Evolutionary conservation across 2,329 filamentous ascomycete genomes (phyloP).

Genomic region (Phialocephala sp.): DNA sequence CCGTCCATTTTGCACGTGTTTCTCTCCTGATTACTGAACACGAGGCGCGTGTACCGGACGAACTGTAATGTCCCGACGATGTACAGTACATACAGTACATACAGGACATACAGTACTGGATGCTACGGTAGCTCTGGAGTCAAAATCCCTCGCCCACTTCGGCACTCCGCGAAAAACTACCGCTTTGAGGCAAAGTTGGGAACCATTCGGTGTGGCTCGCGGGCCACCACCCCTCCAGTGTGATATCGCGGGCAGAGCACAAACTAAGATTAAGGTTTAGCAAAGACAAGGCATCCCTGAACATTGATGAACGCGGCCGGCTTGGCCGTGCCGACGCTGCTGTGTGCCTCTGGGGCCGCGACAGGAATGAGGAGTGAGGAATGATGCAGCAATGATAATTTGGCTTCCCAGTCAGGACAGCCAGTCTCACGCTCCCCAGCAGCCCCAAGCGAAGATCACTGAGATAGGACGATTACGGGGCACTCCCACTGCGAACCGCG

Average conservation of each 20-base stretch:
- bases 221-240: background rate
- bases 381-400: background rate
- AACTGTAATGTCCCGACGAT: too few species aligned
- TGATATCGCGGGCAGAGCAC: background rate
- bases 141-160: background rate
- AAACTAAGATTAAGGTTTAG: conserved; percentile 8
- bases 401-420: background rate
- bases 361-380: background rate
- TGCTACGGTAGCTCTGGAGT: too few species aligned
- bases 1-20: background rate
- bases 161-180: background rate
- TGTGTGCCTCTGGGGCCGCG: background rate
- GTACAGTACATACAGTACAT: too few species aligned
- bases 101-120: too few species aligned
- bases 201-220: background rate
- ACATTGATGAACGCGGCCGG: background rate
- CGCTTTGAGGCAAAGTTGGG: background rate
- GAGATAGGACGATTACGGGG: background rate
- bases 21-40: background rate
- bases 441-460: background rate
- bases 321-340: conserved; percentile 1
- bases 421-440: background rate
- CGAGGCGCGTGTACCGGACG: too few species aligned
- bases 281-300: background rate
- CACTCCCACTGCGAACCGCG: too few species aligned